Conservation (phyloP, 495 filamentous ascomycete genomes). For the Daldinia decipiens region DNA sequence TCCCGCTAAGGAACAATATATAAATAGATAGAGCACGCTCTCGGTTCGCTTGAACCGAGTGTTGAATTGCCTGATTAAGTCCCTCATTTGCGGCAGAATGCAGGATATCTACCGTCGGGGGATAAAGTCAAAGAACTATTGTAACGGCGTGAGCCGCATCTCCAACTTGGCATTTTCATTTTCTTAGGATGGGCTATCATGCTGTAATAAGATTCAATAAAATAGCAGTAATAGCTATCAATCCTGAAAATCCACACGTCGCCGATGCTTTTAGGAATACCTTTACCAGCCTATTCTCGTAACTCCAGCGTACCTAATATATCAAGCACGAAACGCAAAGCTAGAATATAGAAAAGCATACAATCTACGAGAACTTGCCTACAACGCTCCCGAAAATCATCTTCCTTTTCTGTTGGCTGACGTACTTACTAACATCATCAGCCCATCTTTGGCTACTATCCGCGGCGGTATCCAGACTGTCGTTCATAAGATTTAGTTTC, state of each 20-base stretch:
- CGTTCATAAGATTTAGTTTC: constrained; percentile 80
- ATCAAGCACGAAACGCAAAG: constrained; percentile 6
- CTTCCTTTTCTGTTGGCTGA: constrained; percentile 85
- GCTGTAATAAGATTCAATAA: neutral
- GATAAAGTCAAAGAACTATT: constrained; percentile 26
- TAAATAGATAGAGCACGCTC: constrained; percentile 10
- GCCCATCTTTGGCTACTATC: constrained; percentile 83
- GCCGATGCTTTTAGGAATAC: constrained; percentile 28
- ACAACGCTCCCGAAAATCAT: constrained; percentile 72
- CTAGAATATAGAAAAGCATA: neutral
- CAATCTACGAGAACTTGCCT: constrained; percentile 54
- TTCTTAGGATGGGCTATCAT: neutral
- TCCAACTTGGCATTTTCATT: constrained; percentile 5
- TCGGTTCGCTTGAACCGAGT: constrained; percentile 27
- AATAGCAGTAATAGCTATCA: constrained; percentile 9
- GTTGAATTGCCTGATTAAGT: constrained; percentile 37
- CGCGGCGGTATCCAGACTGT: constrained; percentile 82
- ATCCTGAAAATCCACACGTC: constrained; percentile 10
- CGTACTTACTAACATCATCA: constrained; percentile 86
- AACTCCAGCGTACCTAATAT: constrained; percentile 18
- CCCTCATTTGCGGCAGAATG: constrained; percentile 47
- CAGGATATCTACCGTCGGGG: constrained; percentile 48
- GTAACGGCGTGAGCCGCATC: constrained; percentile 14
- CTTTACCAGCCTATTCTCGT: constrained; percentile 16
- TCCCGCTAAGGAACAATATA: constrained; percentile 24